Evolutionary conservation across 352 stramenopile species (phyloP), one percentile per base, ranked within the genome.

Genomic region (Globisporangium cederbergense): DNA sequence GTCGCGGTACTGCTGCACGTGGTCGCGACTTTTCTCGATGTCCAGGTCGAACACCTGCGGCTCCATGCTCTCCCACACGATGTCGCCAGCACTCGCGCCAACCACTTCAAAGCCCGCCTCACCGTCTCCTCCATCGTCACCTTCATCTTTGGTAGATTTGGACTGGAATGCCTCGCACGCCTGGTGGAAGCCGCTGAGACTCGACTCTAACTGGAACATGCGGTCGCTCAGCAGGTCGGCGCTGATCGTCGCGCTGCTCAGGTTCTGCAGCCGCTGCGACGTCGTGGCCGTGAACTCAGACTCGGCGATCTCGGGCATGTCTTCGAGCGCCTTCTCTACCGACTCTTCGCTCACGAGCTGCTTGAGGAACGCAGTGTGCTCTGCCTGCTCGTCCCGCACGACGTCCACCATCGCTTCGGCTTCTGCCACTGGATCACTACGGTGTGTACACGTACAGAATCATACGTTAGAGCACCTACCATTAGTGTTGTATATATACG

Each of bases 181-280:
- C 32, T 91, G 78, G 51, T 87, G 75, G 65, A 95, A 95, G 11
- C 77, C 78, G 51, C 72, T 88, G 30, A 93, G 73, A 60, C 78
- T 91, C 58, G 83, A 92, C 67, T 93, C 76, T 57, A 95, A 75
- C 73, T 95, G 86, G 68, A 95, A 95, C 84, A 95, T 93, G 58
- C 86, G 83, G 65, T 95, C 86, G 72, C 86, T 95, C 36, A 95
- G 71, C 69, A 95, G 75, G 53, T 95, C 86, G 0, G 86, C 81
- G 34, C 81, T 93, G 60, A 95, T 93, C 7, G 84, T 91, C 20
- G 83, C 83, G 54, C 79, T 92, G 36, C 91, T 86, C 1, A 95
- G 72, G 34, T 90, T 75, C 68, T 95, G 84, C 28, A 95, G 65
- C 30, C 74, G 73, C 34, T 74, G 66, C 22, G 74, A 63, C 59